A percentile compares a stretch with the other conserved stretches of the same genome.
Evolutionary conservation across 768 basidiomycete genomes (phyloP).

Genomic region (Cytidiella melzeri): DNA sequence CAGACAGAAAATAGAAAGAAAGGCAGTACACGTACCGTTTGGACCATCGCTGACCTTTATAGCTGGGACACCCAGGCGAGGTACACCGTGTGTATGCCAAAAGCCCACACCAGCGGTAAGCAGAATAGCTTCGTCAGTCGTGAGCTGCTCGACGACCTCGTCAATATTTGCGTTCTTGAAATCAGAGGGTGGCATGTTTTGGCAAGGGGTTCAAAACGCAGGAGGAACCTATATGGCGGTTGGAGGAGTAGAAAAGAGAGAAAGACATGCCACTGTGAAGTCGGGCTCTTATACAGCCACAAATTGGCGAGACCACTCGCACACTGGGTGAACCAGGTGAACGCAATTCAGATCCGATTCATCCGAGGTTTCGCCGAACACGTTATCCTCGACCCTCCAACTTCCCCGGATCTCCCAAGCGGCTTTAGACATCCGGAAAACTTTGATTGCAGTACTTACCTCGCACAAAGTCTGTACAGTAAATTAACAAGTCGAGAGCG

Average conservation of each 20-base stretch:
- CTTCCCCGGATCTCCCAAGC: too few species aligned
- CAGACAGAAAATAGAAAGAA: background rate
- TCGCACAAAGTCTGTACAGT: too few species aligned
- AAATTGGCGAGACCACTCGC: background rate
- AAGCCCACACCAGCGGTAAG: slow-evolving; percentile 71
- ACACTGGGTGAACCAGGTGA: background rate
- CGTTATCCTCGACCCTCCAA: too few species aligned
- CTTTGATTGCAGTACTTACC: too few species aligned
- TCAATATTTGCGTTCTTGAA: slow-evolving; percentile 60
- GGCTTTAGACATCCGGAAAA: too few species aligned
- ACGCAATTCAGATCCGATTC: background rate
- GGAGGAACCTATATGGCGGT: background rate
- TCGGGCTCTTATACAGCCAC: background rate
- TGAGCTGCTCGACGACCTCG: slow-evolving; percentile 57
- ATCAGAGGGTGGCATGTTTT: slow-evolving; percentile 57
- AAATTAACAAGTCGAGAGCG: too few species aligned
- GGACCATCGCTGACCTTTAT: slow-evolving; percentile 81
- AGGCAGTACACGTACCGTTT: slow-evolving; percentile 43
- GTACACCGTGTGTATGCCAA: slow-evolving; percentile 66
- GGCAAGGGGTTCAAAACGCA: background rate
- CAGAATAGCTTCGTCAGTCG: slow-evolving; percentile 67
- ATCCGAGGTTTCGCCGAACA: slow-evolving; percentile 11
- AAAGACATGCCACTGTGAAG: background rate
- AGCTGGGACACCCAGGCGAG: slow-evolving; percentile 63
- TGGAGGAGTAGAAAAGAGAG: background rate